phyloP scores from a whole-genome alignment of 2,329 filamentous ascomycete species.

The Colletotrichum kahawae region DNA sequence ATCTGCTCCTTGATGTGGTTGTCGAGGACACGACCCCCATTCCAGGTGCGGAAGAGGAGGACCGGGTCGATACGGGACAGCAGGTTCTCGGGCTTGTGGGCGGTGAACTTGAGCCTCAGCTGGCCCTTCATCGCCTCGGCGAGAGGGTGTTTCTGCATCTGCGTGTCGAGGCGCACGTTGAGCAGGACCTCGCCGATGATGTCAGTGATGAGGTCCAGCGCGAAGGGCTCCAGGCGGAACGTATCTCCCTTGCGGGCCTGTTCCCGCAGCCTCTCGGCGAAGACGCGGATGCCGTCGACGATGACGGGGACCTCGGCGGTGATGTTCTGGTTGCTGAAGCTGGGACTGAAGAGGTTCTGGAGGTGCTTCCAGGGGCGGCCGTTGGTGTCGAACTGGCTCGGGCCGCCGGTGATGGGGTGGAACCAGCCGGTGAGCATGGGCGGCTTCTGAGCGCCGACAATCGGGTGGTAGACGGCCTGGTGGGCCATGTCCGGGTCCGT shows the following conservation, averaged over 20 bases:
- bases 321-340: conserved; percentile 36
- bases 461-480: conserved; percentile 31
- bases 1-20: conserved; percentile 31
- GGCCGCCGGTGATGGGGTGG: conserved; percentile 32
- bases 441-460: conserved; percentile 31
- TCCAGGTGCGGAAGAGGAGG: conserved; percentile 31
- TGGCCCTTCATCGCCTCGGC: conserved; percentile 31
- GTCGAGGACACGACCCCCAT: conserved; percentile 34
- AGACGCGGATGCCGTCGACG: conserved; percentile 31
- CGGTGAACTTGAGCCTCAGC: conserved; percentile 19
- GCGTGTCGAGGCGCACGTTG: conserved; percentile 34
- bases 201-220: conserved; percentile 35
- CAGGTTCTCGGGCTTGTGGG: conserved; percentile 23
- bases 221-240: conserved; percentile 29
- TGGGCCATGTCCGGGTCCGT: conserved; percentile 34
- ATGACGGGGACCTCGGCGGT: conserved; percentile 32
- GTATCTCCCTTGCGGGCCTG: conserved; percentile 21
- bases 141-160: conserved; percentile 33
- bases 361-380: conserved; percentile 33
- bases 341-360: conserved; percentile 32
- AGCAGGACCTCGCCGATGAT: conserved; percentile 34
- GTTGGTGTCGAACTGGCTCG: conserved; percentile 36
- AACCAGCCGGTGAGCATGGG: conserved; percentile 32
- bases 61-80: conserved; percentile 31
- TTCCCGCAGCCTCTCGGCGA: conserved; percentile 28